Base-by-base conservation (phyloP, 352 stramenopile species). In the Phytopythium kandeliae region DNA sequence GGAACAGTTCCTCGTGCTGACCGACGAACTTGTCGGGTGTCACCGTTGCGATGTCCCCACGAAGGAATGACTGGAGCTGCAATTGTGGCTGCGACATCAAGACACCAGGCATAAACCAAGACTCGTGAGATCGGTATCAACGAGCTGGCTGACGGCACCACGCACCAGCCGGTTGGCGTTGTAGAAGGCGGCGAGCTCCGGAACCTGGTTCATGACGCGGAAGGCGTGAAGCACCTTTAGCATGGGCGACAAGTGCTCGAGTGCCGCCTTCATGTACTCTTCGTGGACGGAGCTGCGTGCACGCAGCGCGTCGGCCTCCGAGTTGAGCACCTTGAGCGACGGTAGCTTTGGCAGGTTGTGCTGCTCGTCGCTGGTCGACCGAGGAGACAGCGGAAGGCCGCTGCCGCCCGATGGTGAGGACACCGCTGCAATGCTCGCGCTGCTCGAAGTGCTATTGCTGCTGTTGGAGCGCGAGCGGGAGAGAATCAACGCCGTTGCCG, bases 1-100 rank as follows among this genome's bases (percentile, higher is more conserved):
- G 84, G 52, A 89, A 87, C 0, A 92, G 61, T n/a, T 86, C 77
- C n/a, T 89, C 69, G 28, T 92, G 78, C 62, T 89, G 78, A 0
- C 58, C 51, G 11, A 88, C 74, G 48, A 91, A 91, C 36, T 83
- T 82, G 9, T 91, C 75, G 0, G 80, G 75, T 21, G 75, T 88
- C 36, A 91, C 86, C 41, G 69, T 80, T 4, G 75, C 78, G 1
- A 89, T 75, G 46, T 86, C 71, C 0, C 80, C 80, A 10, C 60
- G 74, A 9, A 92, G 43, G 63, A 92, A 89, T 11, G 81, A 78
- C 19, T 74, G 74, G 33, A 92, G 49, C 59, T 92, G 81, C 1
- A 92, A 69, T 25, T 92, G 78, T 25, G 81, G 78, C 79, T 91
- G 37, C 25, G 21, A 13, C 36, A 11, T 24, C 36, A 13, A n/a